A percentile compares a stretch with the other conserved stretches of the same genome.
Evolutionary conservation across 768 basidiomycete species (phyloP).

Genomic region (Scleroderma bovista): DNA sequence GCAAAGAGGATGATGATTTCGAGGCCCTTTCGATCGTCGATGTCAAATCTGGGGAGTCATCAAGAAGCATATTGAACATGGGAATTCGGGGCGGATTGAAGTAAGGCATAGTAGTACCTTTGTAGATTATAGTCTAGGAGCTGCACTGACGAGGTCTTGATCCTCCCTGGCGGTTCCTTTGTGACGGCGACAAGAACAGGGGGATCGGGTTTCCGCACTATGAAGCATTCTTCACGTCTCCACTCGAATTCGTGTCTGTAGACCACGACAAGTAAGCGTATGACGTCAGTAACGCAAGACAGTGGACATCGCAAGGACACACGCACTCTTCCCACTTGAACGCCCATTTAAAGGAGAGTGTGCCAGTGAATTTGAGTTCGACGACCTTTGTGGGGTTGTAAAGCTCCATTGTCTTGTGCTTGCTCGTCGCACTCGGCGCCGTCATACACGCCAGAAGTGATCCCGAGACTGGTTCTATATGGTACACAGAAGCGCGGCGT

Average conservation of each 20-base stretch:
- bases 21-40: conserved; percentile 78
- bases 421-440: conserved; percentile 59
- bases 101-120: conserved; percentile 35
- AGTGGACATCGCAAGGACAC: not conserved
- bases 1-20: conserved; percentile 77
- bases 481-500: not conserved
- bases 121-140: conserved; percentile 84
- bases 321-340: conserved; percentile 84
- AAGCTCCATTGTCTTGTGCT: conserved; percentile 70
- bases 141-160: conserved; percentile 64
- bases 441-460: conserved; percentile 65
- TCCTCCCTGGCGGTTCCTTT: conserved; percentile 63
- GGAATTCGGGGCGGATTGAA: too few species aligned
- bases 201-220: conserved; percentile 82
- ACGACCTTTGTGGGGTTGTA: conserved; percentile 67
- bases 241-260: conserved; percentile 78
- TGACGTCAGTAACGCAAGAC: not conserved
- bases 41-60: conserved; percentile 69
- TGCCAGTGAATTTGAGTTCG: conserved; percentile 71
- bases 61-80: too few species aligned
- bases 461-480: conserved; percentile 66
- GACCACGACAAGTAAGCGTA: not conserved
- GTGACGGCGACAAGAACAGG: conserved; percentile 81
- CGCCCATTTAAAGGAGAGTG: conserved; percentile 66
- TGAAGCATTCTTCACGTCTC: conserved; percentile 79